Conservation (phyloP, 129 eudicot genomes). For the Tanacetum coccineum region DNA sequence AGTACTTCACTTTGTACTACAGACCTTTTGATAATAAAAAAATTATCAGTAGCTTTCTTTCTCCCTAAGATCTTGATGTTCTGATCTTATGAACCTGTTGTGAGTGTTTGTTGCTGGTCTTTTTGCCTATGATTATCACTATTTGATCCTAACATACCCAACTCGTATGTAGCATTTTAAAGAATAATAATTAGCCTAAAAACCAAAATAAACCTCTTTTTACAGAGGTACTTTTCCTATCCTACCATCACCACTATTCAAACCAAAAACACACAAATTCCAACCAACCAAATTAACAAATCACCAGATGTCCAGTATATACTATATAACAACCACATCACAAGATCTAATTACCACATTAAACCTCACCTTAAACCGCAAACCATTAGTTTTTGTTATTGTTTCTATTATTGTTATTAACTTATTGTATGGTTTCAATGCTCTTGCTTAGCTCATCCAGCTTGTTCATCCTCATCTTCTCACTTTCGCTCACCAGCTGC, state of each 20-base stretch:
- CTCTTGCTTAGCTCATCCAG: constrained; percentile 93
- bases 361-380: too few species aligned
- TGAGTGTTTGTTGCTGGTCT: too few species aligned
- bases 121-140: too few species aligned
- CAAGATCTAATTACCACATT: too few species aligned
- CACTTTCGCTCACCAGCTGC: constrained; percentile 93
- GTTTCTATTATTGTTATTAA: constrained; percentile 1
- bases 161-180: too few species aligned
- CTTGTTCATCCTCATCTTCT: constrained; percentile 85
- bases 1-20: too few species aligned
- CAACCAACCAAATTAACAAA: constrained; percentile 31
- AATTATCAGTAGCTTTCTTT: too few species aligned
- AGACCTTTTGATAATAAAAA: too few species aligned
- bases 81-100: too few species aligned
- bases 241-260: constrained; percentile 48
- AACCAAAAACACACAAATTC: constrained; percentile 37
- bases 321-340: constrained; percentile 56
- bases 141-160: too few species aligned
- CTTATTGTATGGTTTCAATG: constrained; percentile 57
- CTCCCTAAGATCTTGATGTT: too few species aligned
- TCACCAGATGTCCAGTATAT: constrained; percentile 14
- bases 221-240: constrained; percentile 26
- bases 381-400: constrained; percentile 15
- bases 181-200: background rate
- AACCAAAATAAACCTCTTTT: constrained; percentile 56